Evolutionary conservation across 768 basidiomycete genomes (phyloP), one percentile per base, ranked within the genome.

Genomic region (Psilocybe cubensis): DNA sequence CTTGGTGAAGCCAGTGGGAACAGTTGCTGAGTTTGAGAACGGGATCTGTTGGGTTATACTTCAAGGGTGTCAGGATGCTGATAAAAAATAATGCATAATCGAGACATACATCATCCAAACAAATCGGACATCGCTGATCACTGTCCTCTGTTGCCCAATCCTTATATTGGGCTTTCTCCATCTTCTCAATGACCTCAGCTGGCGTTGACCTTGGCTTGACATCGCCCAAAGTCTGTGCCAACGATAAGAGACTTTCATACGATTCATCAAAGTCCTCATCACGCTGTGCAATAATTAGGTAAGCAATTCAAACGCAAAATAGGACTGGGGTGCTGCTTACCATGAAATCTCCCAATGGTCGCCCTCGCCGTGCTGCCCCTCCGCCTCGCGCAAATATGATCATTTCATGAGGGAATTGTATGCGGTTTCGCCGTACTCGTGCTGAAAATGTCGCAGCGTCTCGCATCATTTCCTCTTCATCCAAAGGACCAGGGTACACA

Each of bases 61-160:
- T 52, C 4, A 50, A n/a, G 33, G 10, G 45, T 59, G 6, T 66
- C 40, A 65, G 25, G 35, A 54, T 49, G 24, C 29, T 43, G n/a
- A 25, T 46, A 52, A n/a, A 9, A 59, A 44, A 12, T 6, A 33
- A 12, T 21, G 35, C 25, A 58, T 53, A 4, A 14, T 12, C 6
- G n/a, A 38, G 35, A 79, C 89, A 52, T 66, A 91, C 91, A 71
- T 94, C 91, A 59, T 93, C 91, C 60, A 93, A 71, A 66, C 92
- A 94, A 52, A 94, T 93, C 1, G 92, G 91, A 70, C 92, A 94
- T 43, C 90, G 80, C 54, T 82, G 75, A 60, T 93, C 91, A 54
- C 85, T 85, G 35, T 86, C 87, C 1, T 77, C 68, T 5, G 76
- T 83, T 43, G 78, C 80, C 88, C 89, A 92, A 28, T 91, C 89